Evolutionary conservation across 2,329 filamentous ascomycete species (phyloP).

Genomic region (Apiospora saccharicola): DNA sequence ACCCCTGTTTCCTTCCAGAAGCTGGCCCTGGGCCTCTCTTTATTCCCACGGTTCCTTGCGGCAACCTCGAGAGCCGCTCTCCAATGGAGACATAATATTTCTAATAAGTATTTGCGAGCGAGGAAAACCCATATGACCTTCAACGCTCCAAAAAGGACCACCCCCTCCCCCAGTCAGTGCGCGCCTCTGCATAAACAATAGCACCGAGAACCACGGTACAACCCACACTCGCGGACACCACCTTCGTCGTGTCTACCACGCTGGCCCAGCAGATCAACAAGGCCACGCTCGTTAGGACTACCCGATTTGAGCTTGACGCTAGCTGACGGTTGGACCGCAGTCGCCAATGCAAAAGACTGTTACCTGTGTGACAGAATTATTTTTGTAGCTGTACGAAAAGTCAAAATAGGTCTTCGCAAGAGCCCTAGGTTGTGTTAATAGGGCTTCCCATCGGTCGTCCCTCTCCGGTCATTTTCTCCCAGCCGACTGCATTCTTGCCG

Average conservation of each 20-base stretch:
- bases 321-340: conserved; percentile 12
- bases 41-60: conserved; percentile 13
- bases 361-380: conserved; percentile 14
- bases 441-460: neutral
- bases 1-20: conserved; percentile 21
- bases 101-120: conserved; percentile 18
- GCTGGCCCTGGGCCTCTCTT: conserved; percentile 16
- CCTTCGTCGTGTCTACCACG: conserved; percentile 8
- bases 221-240: conserved; percentile 14
- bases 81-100: conserved; percentile 17
- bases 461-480: neutral
- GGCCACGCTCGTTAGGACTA: conserved; percentile 13
- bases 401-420: conserved; percentile 3
- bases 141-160: neutral
- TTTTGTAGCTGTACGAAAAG: conserved; percentile 1
- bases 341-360: conserved; percentile 13
- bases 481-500: conserved; percentile 35
- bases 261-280: conserved; percentile 21
- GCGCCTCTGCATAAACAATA: conserved; percentile 18
- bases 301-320: conserved; percentile 21
- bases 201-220: conserved; percentile 14
- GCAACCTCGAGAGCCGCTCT: conserved; percentile 15
- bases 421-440: conserved; percentile 2
- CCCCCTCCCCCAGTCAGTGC: conserved; percentile 3
- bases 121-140: conserved; percentile 11